phyloP scores from a whole-genome alignment of 202 grass and related monocot genomes.

The Bolboschoenoplectus hybrid region DNA sequence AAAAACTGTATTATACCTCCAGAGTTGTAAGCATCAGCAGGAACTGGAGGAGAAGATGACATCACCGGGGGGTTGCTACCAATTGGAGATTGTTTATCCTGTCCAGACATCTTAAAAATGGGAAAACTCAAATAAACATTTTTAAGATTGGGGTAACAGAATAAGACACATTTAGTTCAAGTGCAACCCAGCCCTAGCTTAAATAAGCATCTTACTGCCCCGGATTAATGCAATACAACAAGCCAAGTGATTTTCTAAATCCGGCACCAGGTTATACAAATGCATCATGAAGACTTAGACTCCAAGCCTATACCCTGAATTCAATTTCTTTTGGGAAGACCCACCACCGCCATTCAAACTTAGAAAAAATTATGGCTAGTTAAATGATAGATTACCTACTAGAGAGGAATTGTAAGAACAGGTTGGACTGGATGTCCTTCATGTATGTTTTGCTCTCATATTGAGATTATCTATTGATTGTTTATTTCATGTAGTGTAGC shows the following conservation, averaged over 20 bases:
- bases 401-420: not conserved
- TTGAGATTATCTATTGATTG: not conserved
- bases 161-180: not conserved
- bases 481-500: not conserved
- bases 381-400: not conserved
- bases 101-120: slow-evolving; percentile 77
- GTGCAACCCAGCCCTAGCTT: not conserved
- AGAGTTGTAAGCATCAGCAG: slow-evolving; percentile 43
- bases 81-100: slow-evolving; percentile 73
- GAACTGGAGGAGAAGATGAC: slow-evolving; percentile 50
- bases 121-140: not conserved
- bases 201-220: not conserved
- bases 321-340: not conserved
- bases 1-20: slow-evolving; percentile 48
- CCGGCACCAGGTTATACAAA: not conserved
- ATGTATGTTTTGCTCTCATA: not conserved
- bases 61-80: slow-evolving; percentile 45
- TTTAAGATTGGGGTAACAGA: not conserved
- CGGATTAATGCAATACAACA: not conserved
- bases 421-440: not conserved
- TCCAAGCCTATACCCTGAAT: not conserved
- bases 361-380: not conserved
- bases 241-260: not conserved
- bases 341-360: not conserved
- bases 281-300: not conserved